phyloP scores from a whole-genome alignment of 371 early-diverging fungal genomes.

The Fennellomyces sp. region DNA sequence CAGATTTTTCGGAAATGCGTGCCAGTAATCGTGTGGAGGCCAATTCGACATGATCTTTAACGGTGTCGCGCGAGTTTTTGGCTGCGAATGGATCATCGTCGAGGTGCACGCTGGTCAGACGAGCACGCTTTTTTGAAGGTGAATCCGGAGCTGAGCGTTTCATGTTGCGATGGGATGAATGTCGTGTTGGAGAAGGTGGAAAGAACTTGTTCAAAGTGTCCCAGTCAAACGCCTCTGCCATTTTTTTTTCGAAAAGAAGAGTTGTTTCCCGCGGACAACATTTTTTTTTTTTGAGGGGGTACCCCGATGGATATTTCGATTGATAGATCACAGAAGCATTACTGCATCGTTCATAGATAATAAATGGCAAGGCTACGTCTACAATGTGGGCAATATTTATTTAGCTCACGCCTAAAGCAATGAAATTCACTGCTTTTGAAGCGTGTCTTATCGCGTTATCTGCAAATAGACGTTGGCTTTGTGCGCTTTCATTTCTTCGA shows the following conservation, averaged over 20 bases:
- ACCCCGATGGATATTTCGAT: no score
- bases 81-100: conserved; percentile 10
- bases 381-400: no score
- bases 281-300: no score
- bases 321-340: no score
- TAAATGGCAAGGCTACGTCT: no score
- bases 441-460: no score
- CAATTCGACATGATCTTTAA: conserved; percentile 8
- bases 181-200: not conserved
- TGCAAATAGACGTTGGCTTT: no score
- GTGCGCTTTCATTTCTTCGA: no score
- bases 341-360: no score
- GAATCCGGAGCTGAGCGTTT: conserved; percentile 1
- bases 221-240: not conserved
- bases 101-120: not conserved
- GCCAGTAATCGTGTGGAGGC: conserved; percentile 25
- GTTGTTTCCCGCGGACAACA: no score
- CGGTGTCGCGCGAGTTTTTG: not conserved
- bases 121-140: not conserved
- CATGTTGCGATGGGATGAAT: conserved; percentile 4
- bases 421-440: no score
- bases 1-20: conserved; percentile 47
- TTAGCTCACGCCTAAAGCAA: no score
- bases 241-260: not conserved
- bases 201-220: conserved; percentile 4